Evolutionary conservation across 805 yeast genomes (phyloP).

Genomic region (Starmerella ratchasimensis): DNA sequence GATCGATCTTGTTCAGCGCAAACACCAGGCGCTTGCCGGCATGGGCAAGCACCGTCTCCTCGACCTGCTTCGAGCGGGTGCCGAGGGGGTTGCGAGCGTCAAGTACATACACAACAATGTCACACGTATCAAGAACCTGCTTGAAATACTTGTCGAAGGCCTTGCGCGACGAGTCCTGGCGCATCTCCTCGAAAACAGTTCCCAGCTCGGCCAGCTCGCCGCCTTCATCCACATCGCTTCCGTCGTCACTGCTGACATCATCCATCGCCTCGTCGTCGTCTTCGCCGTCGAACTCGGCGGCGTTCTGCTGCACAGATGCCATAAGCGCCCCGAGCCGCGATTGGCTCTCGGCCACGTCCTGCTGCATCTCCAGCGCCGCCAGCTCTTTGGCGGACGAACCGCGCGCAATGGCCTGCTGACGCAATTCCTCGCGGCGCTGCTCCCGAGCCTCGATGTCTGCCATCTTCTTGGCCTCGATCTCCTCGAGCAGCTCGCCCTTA

Average conservation of each 20-base stretch:
- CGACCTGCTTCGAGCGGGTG: conserved; percentile 83
- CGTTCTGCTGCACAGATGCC: conserved; percentile 83
- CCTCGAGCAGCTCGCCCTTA: conserved; percentile 62
- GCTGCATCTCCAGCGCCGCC: conserved; percentile 29
- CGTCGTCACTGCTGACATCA: conserved; percentile 30
- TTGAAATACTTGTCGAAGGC: conserved; percentile 91
- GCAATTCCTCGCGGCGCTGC: conserved; percentile 27
- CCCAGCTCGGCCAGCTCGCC: conserved; percentile 29
- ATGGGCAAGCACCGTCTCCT: conserved; percentile 69
- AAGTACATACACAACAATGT: conserved; percentile 80
- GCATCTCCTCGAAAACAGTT: conserved; percentile 31
- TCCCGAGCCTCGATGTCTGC: conserved; percentile 30
- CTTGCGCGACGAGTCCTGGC: conserved; percentile 35
- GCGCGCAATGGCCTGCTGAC: conserved; percentile 25
- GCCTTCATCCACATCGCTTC: conserved; percentile 26
- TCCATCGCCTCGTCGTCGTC: conserved; percentile 31
- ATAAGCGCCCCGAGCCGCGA: conserved; percentile 69
- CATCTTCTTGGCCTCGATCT: conserved; percentile 38
- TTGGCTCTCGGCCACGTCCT: conserved; percentile 29
- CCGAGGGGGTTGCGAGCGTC: conserved; percentile 97
- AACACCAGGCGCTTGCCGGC: conserved; percentile 75
- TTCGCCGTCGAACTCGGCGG: conserved; percentile 51
- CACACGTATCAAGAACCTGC: conserved; percentile 82
- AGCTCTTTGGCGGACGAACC: conserved; percentile 30
- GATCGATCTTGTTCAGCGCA: conserved; percentile 80